Base-by-base conservation (phyloP, 805 yeast species). In the Tetrapisispora pingtungensis region DNA sequence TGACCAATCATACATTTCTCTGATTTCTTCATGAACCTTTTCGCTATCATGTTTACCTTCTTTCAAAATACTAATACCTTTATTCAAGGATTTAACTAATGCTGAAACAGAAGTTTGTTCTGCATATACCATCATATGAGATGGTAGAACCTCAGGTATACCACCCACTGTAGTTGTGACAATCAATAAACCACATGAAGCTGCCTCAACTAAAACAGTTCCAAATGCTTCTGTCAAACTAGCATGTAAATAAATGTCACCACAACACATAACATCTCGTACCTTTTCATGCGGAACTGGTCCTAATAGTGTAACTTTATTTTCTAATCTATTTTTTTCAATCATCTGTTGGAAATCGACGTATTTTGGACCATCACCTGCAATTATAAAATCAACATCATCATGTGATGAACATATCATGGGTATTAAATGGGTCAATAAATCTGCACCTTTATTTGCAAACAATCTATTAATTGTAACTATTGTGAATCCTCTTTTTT, bases 91-190 rank as follows among this genome's bases (percentile, higher is more conserved):
- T 3, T 72, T 74, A 1, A 83, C 86, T 35, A 93, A 64, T 2
- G 93, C 80, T 46, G 84, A 85, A 42, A 85, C 96, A 3, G 90
- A 84, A 1, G 65, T 61, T 0, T 97, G 95, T 14, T 80, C 73
- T 0, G 97, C 89, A 63, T 84, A 93, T 1, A 83, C 82, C 1
- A 95, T 88, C 97, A 93, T 93, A 55, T 88, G 84, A 20, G 73
- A 72, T 0, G 98, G 99, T 33, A 93, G 65, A 4, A 93, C 97
- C 58, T 93, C 99, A 0, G 97, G 97, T 33, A 93, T 89, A 5
- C 98, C 99, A 12, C 99, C 99, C 0, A 93, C 98, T 46, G 80
- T 78, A 0, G 99, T 93, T 0, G 97, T 88, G 0, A 93, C 98
- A 2, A 93, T 96, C 17, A 85, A 71, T 32, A 93, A 62, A 0